phyloP scores from a whole-genome alignment of 2,329 filamentous ascomycete genomes.

The Trichoderma atroviride region DNA sequence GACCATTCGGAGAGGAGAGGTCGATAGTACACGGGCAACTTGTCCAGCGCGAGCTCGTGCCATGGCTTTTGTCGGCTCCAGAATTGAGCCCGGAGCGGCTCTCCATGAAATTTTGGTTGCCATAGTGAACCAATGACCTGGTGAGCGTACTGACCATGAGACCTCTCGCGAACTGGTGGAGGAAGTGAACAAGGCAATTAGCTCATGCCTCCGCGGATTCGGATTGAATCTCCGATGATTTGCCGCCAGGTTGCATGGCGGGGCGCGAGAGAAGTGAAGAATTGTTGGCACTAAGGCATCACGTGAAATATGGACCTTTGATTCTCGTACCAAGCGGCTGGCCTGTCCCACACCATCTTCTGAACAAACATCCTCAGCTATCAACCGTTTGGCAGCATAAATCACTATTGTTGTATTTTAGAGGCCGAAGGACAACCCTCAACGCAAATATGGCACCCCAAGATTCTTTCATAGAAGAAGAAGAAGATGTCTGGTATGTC shows the following conservation, averaged over 20 bases:
- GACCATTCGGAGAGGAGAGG: constrained; percentile 53
- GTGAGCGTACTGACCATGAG: constrained; percentile 4
- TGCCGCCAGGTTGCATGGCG: neutral
- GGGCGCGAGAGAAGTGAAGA: neutral
- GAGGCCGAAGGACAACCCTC: neutral
- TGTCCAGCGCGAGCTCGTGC: constrained; percentile 46
- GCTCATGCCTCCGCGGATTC: neutral
- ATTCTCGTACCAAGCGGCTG: constrained; percentile 26
- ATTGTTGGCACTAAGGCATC: neutral
- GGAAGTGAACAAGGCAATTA: constrained; percentile 12
- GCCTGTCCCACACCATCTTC: constrained; percentile 24
- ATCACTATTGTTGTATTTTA: constrained; percentile 26
- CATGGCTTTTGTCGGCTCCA: constrained; percentile 55
- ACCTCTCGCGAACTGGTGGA: neutral
- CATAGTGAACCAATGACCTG: constrained; percentile 44
- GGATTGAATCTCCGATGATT: constrained; percentile 6
- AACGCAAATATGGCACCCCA: constrained; percentile 61
- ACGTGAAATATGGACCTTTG: constrained; percentile 27
- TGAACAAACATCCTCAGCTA: constrained; percentile 32
- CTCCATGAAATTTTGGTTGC: constrained; percentile 62
- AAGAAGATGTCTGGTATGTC: constrained; percentile 68
- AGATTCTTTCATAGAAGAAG: constrained; percentile 72
- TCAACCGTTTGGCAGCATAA: constrained; percentile 27
- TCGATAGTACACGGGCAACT: constrained; percentile 54
- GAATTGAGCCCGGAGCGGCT: constrained; percentile 57